Base-by-base conservation (phyloP, 305 asterid genomes). In the Withania somnifera region DNA sequence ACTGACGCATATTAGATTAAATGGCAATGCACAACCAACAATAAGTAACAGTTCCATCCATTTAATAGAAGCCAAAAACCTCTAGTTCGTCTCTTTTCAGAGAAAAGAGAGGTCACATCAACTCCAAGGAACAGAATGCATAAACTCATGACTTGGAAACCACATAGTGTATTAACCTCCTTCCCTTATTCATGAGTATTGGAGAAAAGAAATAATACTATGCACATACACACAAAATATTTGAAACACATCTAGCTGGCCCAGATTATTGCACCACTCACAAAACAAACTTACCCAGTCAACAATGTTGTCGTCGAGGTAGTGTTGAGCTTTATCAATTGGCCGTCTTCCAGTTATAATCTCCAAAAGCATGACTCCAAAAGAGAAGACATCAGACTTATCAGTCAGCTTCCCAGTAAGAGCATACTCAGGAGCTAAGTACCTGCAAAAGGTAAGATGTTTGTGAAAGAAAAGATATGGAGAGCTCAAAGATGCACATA, bases 341-440 rank as follows among this genome's bases (percentile, higher is more conserved):
- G 98, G 98, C 58, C 92, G 87, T 32, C 97, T 94, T 51, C 98
- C 98, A 17, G 98, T 95, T 82, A 95, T 92, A 87, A 93, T 77
- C 92, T 95, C 98, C 88, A 95, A 87, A 84, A 95, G 95, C 87
- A 95, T 89, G 71, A 93, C 98, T 2, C 98, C 98, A 77, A 95
- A 93, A 51, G 98, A 94, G 89, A 94, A 94, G 85, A 94, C 95
- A 69, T 94, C 98, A 42, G 98, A 92, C 81, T 92, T 95, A 56
- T 92, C 97, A 5, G 98, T 95, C 82, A 95, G 86, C 82, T 95
- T 95, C 84, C 98, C 98, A 38, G 97, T 90, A 26, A 92, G 95
- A 82, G 98, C 98, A 89, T 92, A 95, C 85, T 93, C 98, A 19
- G 98, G 98, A 80, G 98, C 98, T 89, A 95, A 87, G 88, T 93